Percentiles rank a stretch among this genome's conserved stretches.
phyloP scores from a whole-genome alignment of 352 stramenopile species.

The Phytopythium delawarense region DNA sequence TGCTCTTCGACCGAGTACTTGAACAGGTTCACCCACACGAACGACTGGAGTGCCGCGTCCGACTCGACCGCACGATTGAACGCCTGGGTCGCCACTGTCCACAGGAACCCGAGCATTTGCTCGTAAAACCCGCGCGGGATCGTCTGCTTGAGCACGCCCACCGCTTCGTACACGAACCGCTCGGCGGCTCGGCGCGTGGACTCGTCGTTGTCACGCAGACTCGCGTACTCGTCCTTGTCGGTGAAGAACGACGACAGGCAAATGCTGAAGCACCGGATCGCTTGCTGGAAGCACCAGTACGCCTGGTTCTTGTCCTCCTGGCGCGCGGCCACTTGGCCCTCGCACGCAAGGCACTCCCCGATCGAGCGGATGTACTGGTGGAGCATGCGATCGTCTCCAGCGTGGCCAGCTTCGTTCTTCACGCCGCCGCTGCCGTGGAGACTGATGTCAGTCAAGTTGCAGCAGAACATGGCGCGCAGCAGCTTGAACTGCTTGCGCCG shows the following conservation, averaged over 20 bases:
- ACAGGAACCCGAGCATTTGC: constrained; percentile 59
- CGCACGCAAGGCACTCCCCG: constrained; percentile 57
- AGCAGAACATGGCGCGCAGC: constrained; percentile 62
- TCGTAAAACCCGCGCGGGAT: constrained; percentile 50
- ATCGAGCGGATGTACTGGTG: constrained; percentile 57
- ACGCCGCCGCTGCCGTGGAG: constrained; percentile 26
- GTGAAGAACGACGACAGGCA: constrained; percentile 56
- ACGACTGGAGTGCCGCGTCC: constrained; percentile 51
- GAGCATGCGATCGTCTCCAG: constrained; percentile 22
- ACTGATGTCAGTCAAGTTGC: constrained; percentile 55
- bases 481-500: constrained; percentile 67
- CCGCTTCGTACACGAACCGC: constrained; percentile 59
- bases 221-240: constrained; percentile 13
- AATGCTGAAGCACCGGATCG: constrained; percentile 68
- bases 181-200: constrained; percentile 20
- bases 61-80: constrained; percentile 28
- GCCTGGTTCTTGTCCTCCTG: constrained; percentile 35
- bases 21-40: constrained; percentile 82
- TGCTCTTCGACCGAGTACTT: constrained; percentile 71
- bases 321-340: constrained; percentile 42
- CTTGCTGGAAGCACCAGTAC: constrained; percentile 65
- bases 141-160: constrained; percentile 66
- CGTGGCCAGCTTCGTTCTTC: constrained; percentile 11
- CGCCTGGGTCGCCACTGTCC: constrained; percentile 56
- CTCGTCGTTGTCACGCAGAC: constrained; percentile 21